A percentile compares a stretch with the other conserved stretches of the same genome.
These are phyloP conservation scores for Aspergillus steynii DNA, from an alignment of 495 filamentous ascomycete genomes.

Conservation along the genomic window DNA sequence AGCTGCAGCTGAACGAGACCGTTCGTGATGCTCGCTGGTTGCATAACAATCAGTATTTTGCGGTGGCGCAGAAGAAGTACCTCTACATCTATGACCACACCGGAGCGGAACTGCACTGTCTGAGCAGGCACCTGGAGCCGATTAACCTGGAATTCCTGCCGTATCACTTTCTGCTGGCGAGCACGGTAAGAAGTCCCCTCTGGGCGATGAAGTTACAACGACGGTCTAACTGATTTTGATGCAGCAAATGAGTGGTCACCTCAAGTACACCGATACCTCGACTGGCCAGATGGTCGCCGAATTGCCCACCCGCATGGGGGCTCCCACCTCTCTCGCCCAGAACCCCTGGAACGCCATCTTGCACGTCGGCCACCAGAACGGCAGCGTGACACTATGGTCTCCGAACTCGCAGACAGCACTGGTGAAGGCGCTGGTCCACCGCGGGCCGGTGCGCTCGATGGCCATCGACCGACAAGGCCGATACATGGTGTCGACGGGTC, in stretches of 20 bases:
- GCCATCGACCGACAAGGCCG: slow-evolving; percentile 86
- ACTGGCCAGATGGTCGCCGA: slow-evolving; percentile 86
- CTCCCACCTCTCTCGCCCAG: slow-evolving; percentile 79
- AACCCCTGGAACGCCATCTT: slow-evolving; percentile 91
- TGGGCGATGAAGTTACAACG: background rate
- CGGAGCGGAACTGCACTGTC: slow-evolving; percentile 88
- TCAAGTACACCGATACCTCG: slow-evolving; percentile 95
- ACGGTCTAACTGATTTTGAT: slow-evolving; percentile 8
- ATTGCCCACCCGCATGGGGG: slow-evolving; percentile 76
- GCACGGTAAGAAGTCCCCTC: slow-evolving; percentile 57
- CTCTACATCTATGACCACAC: slow-evolving; percentile 90
- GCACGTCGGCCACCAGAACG: slow-evolving; percentile 90
- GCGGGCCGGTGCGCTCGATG: slow-evolving; percentile 84
- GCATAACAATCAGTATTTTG: slow-evolving; percentile 94
- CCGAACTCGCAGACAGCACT: slow-evolving; percentile 83
- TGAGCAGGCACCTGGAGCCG: slow-evolving; percentile 89
- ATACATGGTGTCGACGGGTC: slow-evolving; percentile 94
- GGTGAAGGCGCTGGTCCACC: slow-evolving; percentile 92
- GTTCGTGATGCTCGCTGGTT: slow-evolving; percentile 88
- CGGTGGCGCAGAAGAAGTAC: slow-evolving; percentile 97
- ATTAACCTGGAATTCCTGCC: slow-evolving; percentile 93
- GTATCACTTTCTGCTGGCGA: slow-evolving; percentile 92
- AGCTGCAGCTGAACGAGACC: slow-evolving; percentile 87
- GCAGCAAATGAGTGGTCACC: slow-evolving; percentile 75
- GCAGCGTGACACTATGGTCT: slow-evolving; percentile 93